Percentiles rank a stretch among this genome's conserved stretches.
phyloP scores from a whole-genome alignment of 1,284 basidiomycete species.

The Ceratobasidium sp. region DNA sequence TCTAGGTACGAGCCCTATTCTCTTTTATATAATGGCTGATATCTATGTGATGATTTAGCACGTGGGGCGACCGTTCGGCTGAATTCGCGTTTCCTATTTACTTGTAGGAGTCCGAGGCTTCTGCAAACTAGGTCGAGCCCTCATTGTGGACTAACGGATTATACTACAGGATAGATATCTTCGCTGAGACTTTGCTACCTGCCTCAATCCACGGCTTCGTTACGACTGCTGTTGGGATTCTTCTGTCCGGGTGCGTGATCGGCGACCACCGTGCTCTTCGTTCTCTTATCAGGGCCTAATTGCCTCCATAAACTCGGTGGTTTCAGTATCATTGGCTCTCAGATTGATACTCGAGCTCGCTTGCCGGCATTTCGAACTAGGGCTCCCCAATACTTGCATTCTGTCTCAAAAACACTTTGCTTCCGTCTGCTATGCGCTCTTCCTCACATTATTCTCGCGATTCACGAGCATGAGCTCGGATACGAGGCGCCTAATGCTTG shows the following conservation, averaged over 20 bases:
- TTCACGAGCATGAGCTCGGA: conserved; percentile 50
- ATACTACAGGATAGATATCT: conserved; percentile 57
- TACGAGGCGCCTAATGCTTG: conserved; percentile 57
- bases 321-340: conserved; percentile 56
- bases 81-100: conserved; percentile 66
- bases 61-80: conserved; percentile 62
- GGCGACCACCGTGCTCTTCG: not conserved
- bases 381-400: conserved; percentile 55
- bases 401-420: conserved; percentile 63
- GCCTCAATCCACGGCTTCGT: conserved; percentile 66
- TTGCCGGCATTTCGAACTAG: conserved; percentile 59
- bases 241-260: conserved; percentile 50
- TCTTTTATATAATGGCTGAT: not conserved
- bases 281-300: conserved; percentile 48
- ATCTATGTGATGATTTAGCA: conserved; percentile 52
- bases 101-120: conserved; percentile 51
- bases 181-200: conserved; percentile 65
- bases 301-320: conserved; percentile 57
- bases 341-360: conserved; percentile 62
- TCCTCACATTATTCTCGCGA: conserved; percentile 55
- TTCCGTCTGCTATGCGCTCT: conserved; percentile 59
- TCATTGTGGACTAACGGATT: not conserved
- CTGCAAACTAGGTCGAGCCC: not conserved
- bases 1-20: conserved; percentile 11
- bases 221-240: conserved; percentile 59